Percentiles rank a stretch among this genome's conserved stretches.
Conservation (phyloP, 345 rosid species). For the Gossypium anomalum region DNA sequence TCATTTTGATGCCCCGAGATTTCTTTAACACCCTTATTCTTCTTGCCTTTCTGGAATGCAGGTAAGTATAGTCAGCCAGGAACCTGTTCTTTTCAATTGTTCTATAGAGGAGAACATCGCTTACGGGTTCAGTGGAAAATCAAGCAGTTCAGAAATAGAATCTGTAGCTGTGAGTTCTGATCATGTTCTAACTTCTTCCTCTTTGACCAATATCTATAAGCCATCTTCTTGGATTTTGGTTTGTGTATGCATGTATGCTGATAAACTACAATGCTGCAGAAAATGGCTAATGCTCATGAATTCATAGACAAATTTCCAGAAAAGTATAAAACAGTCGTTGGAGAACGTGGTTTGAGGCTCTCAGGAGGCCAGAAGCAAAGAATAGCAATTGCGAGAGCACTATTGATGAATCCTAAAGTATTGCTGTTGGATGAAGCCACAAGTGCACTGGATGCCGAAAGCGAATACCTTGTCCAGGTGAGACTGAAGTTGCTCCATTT, state of each 20-base stretch:
- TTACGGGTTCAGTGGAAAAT: constrained; percentile 66
- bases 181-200: neutral
- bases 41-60: constrained; percentile 21
- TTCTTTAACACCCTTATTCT: neutral
- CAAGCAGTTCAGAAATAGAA: constrained; percentile 49
- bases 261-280: constrained; percentile 36
- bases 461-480: constrained; percentile 94
- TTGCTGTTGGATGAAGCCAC: constrained; percentile 92
- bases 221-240: neutral
- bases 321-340: constrained; percentile 67
- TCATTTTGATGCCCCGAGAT: neutral
- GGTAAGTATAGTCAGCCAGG: constrained; percentile 98
- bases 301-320: constrained; percentile 79
- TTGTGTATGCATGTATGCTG: neutral
- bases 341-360: constrained; percentile 89
- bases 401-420: constrained; percentile 80
- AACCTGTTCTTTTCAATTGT: constrained; percentile 70
- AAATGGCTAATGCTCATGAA: constrained; percentile 94
- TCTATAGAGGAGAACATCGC: constrained; percentile 49
- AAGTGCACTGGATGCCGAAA: constrained; percentile 93
- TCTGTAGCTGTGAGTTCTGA: constrained; percentile 55
- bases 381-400: constrained; percentile 86
- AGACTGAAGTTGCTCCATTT: constrained; percentile 1
- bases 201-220: constrained; percentile 1
- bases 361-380: constrained; percentile 97